These are phyloP conservation scores for Yamagishiella unicocca DNA, from an alignment of 139 green algal species.

Conservation along the genomic window DNA sequence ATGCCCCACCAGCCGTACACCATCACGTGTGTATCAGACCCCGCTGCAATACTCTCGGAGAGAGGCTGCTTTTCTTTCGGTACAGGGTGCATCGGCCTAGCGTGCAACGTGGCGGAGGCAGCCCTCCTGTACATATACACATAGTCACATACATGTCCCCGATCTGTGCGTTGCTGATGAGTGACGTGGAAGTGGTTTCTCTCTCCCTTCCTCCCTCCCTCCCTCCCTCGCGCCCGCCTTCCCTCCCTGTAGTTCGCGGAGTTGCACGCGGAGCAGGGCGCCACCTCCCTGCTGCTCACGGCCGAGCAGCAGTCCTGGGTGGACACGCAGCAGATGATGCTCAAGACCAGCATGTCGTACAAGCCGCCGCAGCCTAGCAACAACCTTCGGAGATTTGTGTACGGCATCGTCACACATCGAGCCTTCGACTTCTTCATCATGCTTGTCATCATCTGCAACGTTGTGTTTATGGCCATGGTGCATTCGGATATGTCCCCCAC, in stretches of 20 bases:
- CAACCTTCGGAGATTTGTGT: constrained; percentile 40
- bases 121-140: too few relatives aligned
- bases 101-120: too few relatives aligned
- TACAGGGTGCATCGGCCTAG: too few relatives aligned
- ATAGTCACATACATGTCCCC: too few relatives aligned
- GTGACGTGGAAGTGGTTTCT: too few relatives aligned
- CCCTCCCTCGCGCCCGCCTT: too few relatives aligned
- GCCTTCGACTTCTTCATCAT: constrained; percentile 70
- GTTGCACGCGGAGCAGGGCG: constrained; percentile 58
- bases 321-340: background rate
- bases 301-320: constrained; percentile 12
- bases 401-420: constrained; percentile 59
- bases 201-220: too few relatives aligned
- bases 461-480: constrained; percentile 61
- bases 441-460: constrained; percentile 72
- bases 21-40: too few relatives aligned
- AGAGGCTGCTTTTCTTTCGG: too few relatives aligned
- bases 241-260: constrained; percentile 69
- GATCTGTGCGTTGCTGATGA: too few relatives aligned
- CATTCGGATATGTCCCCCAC: constrained; percentile 33
- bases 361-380: constrained; percentile 18
- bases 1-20: too few relatives aligned
- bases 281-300: background rate
- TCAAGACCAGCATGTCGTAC: background rate
- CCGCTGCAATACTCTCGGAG: too few relatives aligned